These are phyloP conservation scores for Pilasporangium apinafurcum DNA, from an alignment of 352 stramenopile species.

Conservation along the genomic window DNA sequence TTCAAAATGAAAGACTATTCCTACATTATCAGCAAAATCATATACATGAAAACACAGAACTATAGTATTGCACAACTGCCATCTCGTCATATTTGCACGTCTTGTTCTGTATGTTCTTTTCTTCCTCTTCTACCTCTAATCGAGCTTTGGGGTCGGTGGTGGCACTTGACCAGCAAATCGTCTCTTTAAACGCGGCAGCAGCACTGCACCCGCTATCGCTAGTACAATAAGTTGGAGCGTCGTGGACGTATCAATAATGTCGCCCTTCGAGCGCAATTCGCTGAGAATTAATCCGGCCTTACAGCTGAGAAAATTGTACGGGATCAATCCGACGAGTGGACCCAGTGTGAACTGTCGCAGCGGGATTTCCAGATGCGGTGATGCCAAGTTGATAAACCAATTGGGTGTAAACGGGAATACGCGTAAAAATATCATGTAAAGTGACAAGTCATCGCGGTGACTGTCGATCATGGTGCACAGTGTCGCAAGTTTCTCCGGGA, in stretches of 20 bases:
- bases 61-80: background rate
- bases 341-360: conserved; percentile 53
- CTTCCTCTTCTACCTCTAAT: conserved; percentile 24
- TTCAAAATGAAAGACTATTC: background rate
- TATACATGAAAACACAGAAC: background rate
- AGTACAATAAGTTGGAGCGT: conserved; percentile 72
- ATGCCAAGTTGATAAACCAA: conserved; percentile 85
- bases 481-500: conserved; percentile 35
- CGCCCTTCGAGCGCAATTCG: conserved; percentile 53
- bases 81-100: background rate
- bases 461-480: conserved; percentile 51
- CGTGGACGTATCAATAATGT: conserved; percentile 75
- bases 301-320: conserved; percentile 84
- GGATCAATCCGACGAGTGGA: conserved; percentile 58
- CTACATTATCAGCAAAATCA: background rate
- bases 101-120: background rate
- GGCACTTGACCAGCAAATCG: conserved; percentile 30
- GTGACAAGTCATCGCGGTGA: conserved; percentile 64
- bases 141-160: conserved; percentile 1
- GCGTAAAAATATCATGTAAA: conserved; percentile 82
- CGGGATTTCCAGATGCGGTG: conserved; percentile 64
- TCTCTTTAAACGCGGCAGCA: conserved; percentile 58
- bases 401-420: conserved; percentile 83
- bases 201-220: conserved; percentile 46
- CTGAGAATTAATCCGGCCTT: conserved; percentile 72